Conservation (phyloP, 2,329 filamentous ascomycete genomes). For the Verticillium nonalfalfae region DNA sequence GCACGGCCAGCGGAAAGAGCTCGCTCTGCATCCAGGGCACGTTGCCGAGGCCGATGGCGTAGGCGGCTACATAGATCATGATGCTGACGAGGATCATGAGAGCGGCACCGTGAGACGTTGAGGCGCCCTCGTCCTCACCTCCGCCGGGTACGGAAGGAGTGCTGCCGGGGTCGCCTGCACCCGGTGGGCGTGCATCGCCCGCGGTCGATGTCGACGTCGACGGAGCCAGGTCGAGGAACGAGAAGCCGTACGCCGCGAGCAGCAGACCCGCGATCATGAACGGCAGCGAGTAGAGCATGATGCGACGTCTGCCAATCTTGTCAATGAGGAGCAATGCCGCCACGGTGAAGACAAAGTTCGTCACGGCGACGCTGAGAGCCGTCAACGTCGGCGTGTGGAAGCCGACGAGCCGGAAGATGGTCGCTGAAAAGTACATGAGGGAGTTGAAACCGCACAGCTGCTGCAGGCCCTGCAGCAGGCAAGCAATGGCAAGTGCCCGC, state of each 20-base stretch:
- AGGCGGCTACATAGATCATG: constrained; percentile 77
- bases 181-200: background rate
- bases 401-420: constrained; percentile 70
- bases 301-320: constrained; percentile 68
- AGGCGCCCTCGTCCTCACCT: constrained; percentile 6
- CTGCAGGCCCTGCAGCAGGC: constrained; percentile 79
- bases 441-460: constrained; percentile 89
- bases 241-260: constrained; percentile 67
- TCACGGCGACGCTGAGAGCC: constrained; percentile 72
- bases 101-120: constrained; percentile 27
- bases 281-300: constrained; percentile 77
- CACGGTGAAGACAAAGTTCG: constrained; percentile 77
- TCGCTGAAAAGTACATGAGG: constrained; percentile 86
- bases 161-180: background rate
- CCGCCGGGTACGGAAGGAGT: constrained; percentile 9
- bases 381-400: constrained; percentile 76
- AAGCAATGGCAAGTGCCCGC: constrained; percentile 76
- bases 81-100: constrained; percentile 65
- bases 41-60: constrained; percentile 82
- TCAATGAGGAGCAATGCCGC: constrained; percentile 72
- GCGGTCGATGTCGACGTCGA: constrained; percentile 7
- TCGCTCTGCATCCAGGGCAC: constrained; percentile 97
- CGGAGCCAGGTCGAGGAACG: constrained; percentile 44
- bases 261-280: constrained; percentile 73
- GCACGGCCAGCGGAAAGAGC: constrained; percentile 73